Evolutionary conservation across 2,329 filamentous ascomycete genomes (phyloP).

Genomic region (Diaporthe amygdali): DNA sequence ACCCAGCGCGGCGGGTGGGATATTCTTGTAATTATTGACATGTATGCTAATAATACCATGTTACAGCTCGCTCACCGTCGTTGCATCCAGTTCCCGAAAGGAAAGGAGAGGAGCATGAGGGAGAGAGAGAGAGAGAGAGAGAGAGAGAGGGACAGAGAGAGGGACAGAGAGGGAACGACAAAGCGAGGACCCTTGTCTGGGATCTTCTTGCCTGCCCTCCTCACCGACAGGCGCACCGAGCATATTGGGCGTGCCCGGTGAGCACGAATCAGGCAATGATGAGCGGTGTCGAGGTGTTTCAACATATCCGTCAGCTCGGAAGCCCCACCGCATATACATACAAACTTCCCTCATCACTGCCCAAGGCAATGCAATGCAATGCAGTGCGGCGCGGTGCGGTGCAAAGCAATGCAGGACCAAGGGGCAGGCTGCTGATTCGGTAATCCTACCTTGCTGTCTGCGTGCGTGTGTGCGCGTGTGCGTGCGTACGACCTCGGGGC

Average conservation of each 20-base stretch:
- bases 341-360: background rate
- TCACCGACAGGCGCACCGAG: background rate
- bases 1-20: background rate
- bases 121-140: background rate
- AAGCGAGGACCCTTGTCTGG: background rate
- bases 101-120: no score
- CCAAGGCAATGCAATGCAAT: background rate
- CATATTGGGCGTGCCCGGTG: background rate
- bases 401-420: background rate
- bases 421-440: background rate
- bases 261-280: constrained; percentile 17
- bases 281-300: constrained; percentile 11
- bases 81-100: background rate
- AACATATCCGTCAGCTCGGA: background rate
- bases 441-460: no score
- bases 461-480: no score
- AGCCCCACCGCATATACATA: background rate
- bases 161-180: background rate
- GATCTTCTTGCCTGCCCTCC: background rate
- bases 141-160: no score
- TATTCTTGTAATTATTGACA: constrained; percentile 6
- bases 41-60: background rate
- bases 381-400: background rate
- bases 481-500: background rate
- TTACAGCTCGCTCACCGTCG: background rate